These are phyloP conservation scores for Angomonas ambiguus DNA, from an alignment of 208 protist genomes.

Conservation along the genomic window DNA sequence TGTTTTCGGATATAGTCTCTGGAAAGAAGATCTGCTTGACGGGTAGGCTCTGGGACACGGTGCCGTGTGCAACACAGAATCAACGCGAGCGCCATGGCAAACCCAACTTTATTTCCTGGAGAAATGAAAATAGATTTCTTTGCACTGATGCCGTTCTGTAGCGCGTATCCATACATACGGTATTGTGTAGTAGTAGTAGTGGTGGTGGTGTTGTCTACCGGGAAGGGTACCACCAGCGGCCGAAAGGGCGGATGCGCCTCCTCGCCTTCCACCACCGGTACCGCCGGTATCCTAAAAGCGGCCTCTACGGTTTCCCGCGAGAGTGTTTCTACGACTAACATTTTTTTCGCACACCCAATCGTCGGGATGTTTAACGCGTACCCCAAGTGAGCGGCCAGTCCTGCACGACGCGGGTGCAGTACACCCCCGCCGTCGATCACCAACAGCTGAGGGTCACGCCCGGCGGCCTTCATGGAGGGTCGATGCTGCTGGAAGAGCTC, in stretches of 20 bases:
- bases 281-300: too few species aligned
- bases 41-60: slow-evolving; percentile 92
- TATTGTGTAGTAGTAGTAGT: too few species aligned
- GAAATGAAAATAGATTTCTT: slow-evolving; percentile 91
- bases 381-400: slow-evolving; percentile 93
- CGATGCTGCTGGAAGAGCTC: slow-evolving; percentile 32
- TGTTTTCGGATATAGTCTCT: slow-evolving; percentile 64
- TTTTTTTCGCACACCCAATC: slow-evolving; percentile 90
- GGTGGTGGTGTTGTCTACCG: too few species aligned
- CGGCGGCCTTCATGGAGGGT: slow-evolving; percentile 20
- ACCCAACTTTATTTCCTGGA: slow-evolving; percentile 85
- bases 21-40: slow-evolving; percentile 87
- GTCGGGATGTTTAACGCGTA: slow-evolving; percentile 87
- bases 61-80: slow-evolving; percentile 38
- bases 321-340: slow-evolving; percentile 86
- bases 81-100: slow-evolving; percentile 56
- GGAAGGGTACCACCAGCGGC: slow-evolving; percentile 11
- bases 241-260: not conserved
- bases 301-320: slow-evolving; percentile 31
- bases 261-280: slow-evolving; percentile 14
- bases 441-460: slow-evolving; percentile 75
- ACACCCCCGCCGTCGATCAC: slow-evolving; percentile 96
- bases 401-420: slow-evolving; percentile 90
- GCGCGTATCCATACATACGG: slow-evolving; percentile 56
- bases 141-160: slow-evolving; percentile 29